Evolutionary conservation across 2,329 filamentous ascomycete genomes (phyloP).

Genomic region (Daldinia sp.): DNA sequence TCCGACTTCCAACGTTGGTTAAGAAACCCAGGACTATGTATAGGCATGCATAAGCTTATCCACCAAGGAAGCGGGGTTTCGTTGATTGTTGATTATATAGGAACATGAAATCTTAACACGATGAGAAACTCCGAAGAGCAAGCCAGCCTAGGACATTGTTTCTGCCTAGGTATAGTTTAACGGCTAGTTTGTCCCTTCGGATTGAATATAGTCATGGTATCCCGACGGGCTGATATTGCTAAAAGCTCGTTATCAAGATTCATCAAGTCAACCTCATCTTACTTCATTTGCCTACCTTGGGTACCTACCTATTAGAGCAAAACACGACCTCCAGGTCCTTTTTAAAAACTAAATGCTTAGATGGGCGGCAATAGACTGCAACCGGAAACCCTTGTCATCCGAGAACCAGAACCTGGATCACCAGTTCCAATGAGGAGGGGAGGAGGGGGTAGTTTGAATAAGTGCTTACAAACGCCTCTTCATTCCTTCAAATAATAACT

Average conservation of each 20-base stretch:
- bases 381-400: neutral
- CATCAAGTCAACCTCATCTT: neutral
- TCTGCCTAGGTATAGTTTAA: too few relatives aligned
- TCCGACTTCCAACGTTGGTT: neutral
- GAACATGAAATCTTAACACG: neutral
- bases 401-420: neutral
- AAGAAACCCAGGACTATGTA: neutral
- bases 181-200: too few relatives aligned
- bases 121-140: too few relatives aligned
- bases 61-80: neutral
- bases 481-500: neutral
- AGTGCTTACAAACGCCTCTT: slow-evolving; percentile 22
- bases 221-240: too few relatives aligned
- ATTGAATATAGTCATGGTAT: too few relatives aligned
- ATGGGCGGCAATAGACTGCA: neutral
- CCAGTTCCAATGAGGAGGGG: neutral
- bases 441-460: too few relatives aligned
- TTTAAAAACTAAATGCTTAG: neutral
- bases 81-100: neutral
- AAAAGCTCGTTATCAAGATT: too few relatives aligned
- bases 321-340: neutral
- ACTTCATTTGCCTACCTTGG: too few relatives aligned
- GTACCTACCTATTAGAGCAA: neutral
- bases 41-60: neutral
- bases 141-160: too few relatives aligned